Base-by-base conservation (phyloP, 257 asterid genomes). In the Ballota nigra region DNA sequence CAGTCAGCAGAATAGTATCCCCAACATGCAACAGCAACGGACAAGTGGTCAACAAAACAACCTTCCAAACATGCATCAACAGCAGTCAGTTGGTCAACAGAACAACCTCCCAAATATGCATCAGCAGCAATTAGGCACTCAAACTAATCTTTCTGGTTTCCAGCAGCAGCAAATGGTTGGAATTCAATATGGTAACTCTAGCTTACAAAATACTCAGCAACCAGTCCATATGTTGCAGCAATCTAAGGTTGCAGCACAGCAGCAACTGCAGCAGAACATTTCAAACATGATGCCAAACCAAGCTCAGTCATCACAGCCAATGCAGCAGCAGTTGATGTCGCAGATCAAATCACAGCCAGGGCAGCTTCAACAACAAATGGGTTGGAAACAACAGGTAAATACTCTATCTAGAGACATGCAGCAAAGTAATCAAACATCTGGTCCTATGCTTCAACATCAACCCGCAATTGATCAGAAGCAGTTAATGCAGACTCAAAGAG, bases 91-190 rank as follows among this genome's bases (percentile, higher is more conserved):
- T 67, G 83, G 84, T 82, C 97, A 85, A 86, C 98, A 86, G 83
- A 85, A 73, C 74, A 92, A 78, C 82, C 83, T 87, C 62, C 79
- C 85, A 58, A 92, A 77, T 69, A 81, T 88, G 86, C 98, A 92
- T 72, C 97, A 84, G 71, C 92, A 85, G 73, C 96, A 90, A 58
- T 64, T 89, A 62, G 95, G 87, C 62, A 52, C 90, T 74, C 97
- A 88, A 79, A 73, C 74, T 70, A 88, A 78, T 80, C 86, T 83
- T 71, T 72, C 93, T 81, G 95, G 96, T 73, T 88, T 86, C 77
- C 96, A 88, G 72, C 96, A 86, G 85, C 96, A 87, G 74, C 88
- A 89, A 82, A 73, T 89, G 87, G 85, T 79, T 81, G 99, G 98
- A 62, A 77, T 80, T 63, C 97, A 89, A 75, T 75, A 92, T 78